A percentile compares a stretch with the other conserved stretches of the same genome.
These are phyloP conservation scores for Omphalotus guepiniiformis DNA, from an alignment of 768 basidiomycete species.

Conservation along the genomic window DNA sequence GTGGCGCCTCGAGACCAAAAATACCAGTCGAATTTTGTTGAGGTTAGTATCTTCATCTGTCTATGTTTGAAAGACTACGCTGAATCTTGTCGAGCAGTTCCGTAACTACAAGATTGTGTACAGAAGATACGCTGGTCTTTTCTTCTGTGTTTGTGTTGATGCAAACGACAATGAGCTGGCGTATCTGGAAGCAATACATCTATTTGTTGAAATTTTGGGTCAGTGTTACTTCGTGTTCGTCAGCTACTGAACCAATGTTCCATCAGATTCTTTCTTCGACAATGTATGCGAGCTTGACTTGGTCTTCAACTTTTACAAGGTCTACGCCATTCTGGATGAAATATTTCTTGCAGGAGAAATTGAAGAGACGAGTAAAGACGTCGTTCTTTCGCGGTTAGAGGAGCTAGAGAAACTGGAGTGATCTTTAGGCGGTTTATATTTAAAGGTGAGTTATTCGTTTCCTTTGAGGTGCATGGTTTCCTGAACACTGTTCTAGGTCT, in stretches of 20 bases:
- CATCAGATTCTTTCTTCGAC: conserved; percentile 92
- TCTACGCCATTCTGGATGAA: conserved; percentile 97
- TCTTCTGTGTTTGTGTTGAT: conserved; percentile 97
- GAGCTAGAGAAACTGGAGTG: conserved; percentile 91
- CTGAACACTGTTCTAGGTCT: no score
- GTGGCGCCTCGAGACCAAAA: conserved; percentile 98
- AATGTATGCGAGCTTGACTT: conserved; percentile 98
- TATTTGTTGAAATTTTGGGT: conserved; percentile 98
- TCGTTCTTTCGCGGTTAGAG: conserved; percentile 86
- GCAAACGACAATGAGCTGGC: conserved; percentile 98
- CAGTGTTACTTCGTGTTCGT: conserved; percentile 20
- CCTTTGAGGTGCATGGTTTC: conserved; percentile 1
- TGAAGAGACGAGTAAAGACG: conserved; percentile 97
- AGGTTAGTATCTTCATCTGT: conserved; percentile 50
- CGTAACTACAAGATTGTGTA: conserved; percentile 98
- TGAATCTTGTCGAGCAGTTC: conserved; percentile 51
- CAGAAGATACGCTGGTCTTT: conserved; percentile 93
- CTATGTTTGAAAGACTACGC: conserved; percentile 9
- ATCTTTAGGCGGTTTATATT: conserved; percentile 11
- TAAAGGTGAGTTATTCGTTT: not conserved
- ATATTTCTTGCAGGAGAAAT: conserved; percentile 98
- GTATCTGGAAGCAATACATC: conserved; percentile 95
- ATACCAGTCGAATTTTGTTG: conserved; percentile 98
- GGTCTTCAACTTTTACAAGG: conserved; percentile 99
- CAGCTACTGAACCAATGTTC: conserved; percentile 5